Base-by-base conservation (phyloP, 2,329 filamentous ascomycete genomes). In the Berkeleyomyces rouxiae region DNA sequence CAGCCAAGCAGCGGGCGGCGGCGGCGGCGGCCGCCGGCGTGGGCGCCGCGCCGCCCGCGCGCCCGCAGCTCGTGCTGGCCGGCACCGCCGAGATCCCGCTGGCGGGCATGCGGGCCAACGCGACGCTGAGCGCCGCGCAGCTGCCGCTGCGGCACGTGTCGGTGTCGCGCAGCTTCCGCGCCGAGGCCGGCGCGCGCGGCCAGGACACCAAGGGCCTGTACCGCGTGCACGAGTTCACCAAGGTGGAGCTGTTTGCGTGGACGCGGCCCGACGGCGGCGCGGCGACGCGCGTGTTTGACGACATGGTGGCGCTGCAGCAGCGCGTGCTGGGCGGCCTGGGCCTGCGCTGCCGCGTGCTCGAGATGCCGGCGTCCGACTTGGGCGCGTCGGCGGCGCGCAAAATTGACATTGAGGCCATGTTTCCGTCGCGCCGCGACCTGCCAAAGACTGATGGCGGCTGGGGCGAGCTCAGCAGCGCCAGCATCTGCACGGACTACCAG, bases 221-320 rank as follows among this genome's bases (percentile, higher is more conserved):
- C 74, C 86, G 93, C 37, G 93, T 99, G 3, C 93, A 99, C 74
- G 93, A 99, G 74, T 99, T 99, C 74, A 96, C 90, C 37, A 99
- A 99, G 72, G 92, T 99, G 0, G 93, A 99, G 74, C 85, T 99
- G 78, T 97, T 99, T 71, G 90, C 87, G 0, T 99, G 93, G 93
- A 87, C 89, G 3, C 69, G 79, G 39, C 83, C 88, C 1, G 78
- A 82, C 61, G 63, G 69, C 2, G 71, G 70, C 40, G 70, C 72
- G 47, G 76, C 83, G 0, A 75, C 79, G 6, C 75, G 79, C 0
- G 68, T 92, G 10, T 96, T 96, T 72, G 78, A 88, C 59, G 90
- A 96, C 73, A 90, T 99, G 78, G 76, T 96, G 60, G 81, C 83
- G 65, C 86, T 96, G 61, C 93, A 99, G 74, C 87, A 82, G 2